phyloP scores from a whole-genome alignment of 108 stramenopile genomes.

The Skeletonema marinoi region DNA sequence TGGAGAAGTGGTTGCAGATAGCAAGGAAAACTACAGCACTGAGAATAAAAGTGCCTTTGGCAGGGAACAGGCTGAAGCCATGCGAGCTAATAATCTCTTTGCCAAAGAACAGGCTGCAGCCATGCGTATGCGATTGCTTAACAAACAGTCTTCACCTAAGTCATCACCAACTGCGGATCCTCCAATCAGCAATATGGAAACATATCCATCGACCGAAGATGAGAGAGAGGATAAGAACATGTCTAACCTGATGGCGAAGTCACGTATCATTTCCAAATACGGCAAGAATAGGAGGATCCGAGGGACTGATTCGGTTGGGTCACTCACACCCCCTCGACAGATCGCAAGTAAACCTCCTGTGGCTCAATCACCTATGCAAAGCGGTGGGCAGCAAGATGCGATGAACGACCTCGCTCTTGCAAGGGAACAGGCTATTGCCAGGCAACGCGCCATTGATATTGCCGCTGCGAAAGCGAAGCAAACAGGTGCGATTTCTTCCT shows the following conservation, averaged over 20 bases:
- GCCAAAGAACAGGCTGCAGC: background rate
- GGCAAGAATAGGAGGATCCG: constrained; percentile 28
- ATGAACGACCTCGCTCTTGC: background rate
- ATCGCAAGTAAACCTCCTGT: background rate
- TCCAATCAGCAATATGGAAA: background rate
- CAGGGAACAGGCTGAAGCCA: background rate
- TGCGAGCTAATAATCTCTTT: background rate
- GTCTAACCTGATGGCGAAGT: constrained; percentile 21
- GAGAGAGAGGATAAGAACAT: background rate
- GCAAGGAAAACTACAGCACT: constrained; percentile 34
- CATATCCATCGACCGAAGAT: background rate
- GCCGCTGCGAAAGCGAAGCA: background rate
- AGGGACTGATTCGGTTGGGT: background rate
- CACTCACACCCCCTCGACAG: background rate
- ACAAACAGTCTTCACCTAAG: background rate
- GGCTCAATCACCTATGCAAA: background rate
- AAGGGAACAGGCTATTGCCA: constrained; percentile 7
- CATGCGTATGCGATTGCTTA: background rate
- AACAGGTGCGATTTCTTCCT: background rate
- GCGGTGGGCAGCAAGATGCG: background rate
- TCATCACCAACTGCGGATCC: background rate
- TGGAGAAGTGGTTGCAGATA: background rate
- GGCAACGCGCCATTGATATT: constrained; percentile 7
- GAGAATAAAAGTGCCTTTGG: background rate
- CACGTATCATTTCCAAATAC: constrained; percentile 39